Base-by-base conservation (phyloP, 306 rosid species). In the Rosa persica region DNA sequence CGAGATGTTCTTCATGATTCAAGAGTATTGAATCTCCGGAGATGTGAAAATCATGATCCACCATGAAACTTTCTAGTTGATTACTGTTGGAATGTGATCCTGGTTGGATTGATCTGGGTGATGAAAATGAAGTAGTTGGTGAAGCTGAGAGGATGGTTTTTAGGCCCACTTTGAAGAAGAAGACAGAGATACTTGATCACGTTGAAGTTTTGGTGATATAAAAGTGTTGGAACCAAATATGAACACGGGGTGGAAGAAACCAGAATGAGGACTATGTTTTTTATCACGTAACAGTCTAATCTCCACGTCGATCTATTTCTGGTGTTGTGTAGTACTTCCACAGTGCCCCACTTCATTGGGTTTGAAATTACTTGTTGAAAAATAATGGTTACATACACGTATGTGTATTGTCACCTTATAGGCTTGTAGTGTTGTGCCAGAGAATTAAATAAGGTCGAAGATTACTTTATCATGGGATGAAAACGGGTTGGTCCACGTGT, bases 201-300 rank as follows among this genome's bases (percentile, higher is more conserved):
- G 23, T 27, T 61, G 17, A 67, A 42, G 60, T 68, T 58, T 43
- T 75, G 51, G 54, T 75, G 80, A 75, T 81, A 76, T 40, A 49
- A 42, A 78, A 70, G 70, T 34, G 22, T 17, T 2, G 70, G 44
- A 38, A 36, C 6, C 3, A 65, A 13, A 38, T 65, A 65, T 65
- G 70, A 62, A 62, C 68, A 62, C 43, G 68, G 67, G 68, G 44
- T 16, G 46, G 44, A 38, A 64, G 69, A 34, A 64, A 34, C 44
- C 69, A 64, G n/a, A 34, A 16, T 0, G 4, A 17, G 23, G 25
- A 16, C 70, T 38, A 66, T 3, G 70, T 38, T 6, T 36, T 4
- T 5, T 65, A 44, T 16, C 43, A 36, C 36, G 43, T 44, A 64
- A 36, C 22, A 27, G 73, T 38, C 25, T 17, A 44, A 43, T 48